Evolutionary conservation across 2,329 filamentous ascomycete genomes (phyloP).

Genomic region (Fusarium poae): DNA sequence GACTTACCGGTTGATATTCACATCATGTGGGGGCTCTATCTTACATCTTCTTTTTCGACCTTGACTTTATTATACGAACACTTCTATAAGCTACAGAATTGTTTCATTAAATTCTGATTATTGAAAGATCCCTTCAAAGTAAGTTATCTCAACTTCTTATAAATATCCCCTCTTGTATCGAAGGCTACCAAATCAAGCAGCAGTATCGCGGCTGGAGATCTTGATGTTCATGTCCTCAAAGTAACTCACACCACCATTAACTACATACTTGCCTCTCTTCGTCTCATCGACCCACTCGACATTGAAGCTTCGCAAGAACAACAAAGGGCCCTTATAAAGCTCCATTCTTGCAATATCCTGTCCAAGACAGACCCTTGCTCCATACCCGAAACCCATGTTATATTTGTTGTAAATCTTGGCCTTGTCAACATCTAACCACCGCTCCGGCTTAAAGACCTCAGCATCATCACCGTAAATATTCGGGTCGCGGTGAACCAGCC

Average conservation of each 20-base stretch:
- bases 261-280: conserved; percentile 28
- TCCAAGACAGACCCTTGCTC: conserved; percentile 59
- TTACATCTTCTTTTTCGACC: no score
- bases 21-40: no score
- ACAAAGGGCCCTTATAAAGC: conserved; percentile 48
- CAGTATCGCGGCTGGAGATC: conserved; percentile 16
- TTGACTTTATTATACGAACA: no score
- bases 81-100: no score
- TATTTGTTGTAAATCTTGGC: conserved; percentile 50
- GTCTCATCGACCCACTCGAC: conserved; percentile 20
- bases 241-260: conserved; percentile 40
- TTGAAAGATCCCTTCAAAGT: no score
- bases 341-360: conserved; percentile 60
- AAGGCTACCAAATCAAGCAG: background rate
- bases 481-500: conserved; percentile 53
- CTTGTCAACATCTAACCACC: conserved; percentile 55
- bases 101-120: no score
- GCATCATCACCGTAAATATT: conserved; percentile 52
- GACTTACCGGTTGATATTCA: no score
- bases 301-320: conserved; percentile 37
- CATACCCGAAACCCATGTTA: conserved; percentile 56
- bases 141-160: background rate
- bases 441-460: conserved; percentile 55
- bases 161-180: rapidly evolving
- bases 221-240: conserved; percentile 36